Base-by-base conservation (phyloP, 2,329 filamentous ascomycete species). In the Hypoxylon sp. region DNA sequence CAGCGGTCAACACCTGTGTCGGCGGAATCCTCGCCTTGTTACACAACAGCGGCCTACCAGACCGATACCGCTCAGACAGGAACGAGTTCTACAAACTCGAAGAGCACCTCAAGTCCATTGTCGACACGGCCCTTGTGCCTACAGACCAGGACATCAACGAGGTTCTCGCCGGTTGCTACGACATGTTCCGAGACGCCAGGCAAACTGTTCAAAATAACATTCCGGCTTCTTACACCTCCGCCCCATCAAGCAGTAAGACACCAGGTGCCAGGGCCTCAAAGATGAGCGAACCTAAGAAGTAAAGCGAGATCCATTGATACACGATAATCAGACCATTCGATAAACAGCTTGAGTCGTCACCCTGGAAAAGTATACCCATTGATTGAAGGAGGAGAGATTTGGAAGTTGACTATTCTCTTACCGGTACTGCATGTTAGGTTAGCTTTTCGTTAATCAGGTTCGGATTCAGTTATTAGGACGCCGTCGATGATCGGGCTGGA, bases 11-110 rank as follows among this genome's bases (percentile, higher is more conserved):
- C 73, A 88, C 85, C 0, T 75, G 85, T 61, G 79, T 82, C 44
- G 83, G 85, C 6, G 85, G 85, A 1, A 72, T 87, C 6, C 78
- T 88, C 3, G 85, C 84, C 2, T 77, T 87, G 14, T 72, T 88
- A 64, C 85, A 87, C 76, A 87, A 87, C 73, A 86, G 84, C 65
- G 85, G 85, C 1, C 73, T 88, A 17, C 85, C 85, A 2, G 84
- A 86, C 66, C 78, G 85, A 6, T 86, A 86, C 69, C 81, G 85
- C 30, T 82, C 82, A 55, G 81, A 87, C 72, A 82, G 82, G 70
- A 80, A 82, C 30, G 84, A 87, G 72, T 87, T 86, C 72, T 79
- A 80, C 58, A 80, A 82, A 42, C 78, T 87, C 30, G 85, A 87
- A 70, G 84, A 86, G 64, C 80, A 83, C 70, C 80, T 88, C 72